Base-by-base conservation (phyloP, 2,329 filamentous ascomycete species). In the Fusarium odoratissimum region DNA sequence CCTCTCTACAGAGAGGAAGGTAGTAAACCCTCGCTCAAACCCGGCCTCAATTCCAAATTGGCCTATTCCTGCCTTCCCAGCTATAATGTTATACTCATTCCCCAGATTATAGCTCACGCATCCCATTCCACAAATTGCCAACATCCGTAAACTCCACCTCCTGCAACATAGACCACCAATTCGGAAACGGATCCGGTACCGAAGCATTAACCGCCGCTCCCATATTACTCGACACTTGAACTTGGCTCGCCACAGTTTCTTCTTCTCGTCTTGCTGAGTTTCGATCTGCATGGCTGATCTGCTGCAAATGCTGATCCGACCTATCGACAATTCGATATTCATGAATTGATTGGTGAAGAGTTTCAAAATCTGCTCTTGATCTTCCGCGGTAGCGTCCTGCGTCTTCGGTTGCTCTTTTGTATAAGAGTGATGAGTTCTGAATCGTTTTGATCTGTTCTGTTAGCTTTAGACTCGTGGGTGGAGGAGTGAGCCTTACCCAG, bases 121-220 rank as follows among this genome's bases (percentile, higher is more conserved):
- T 37, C 3, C 64, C 63, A 14, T 65, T 67, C 70, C 51, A 72
- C 19, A 72, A 55, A 21, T 65, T 73, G 3, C 60, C 55, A 37
- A 72, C 59, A 25, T 72, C 70, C 2, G 72, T 49, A 66, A 76
- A 76, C 14, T 76, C 74, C 10, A 75, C 74, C 4, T 76, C 74
- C n/a, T 76, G 74, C 14, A 76, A 57, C 74, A 76, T 76, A 2
- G 74, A 76, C 74, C 74, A 76, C 74, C 74, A 76, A 35, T 76
- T 76, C 7, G 74, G 74, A 54, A 75, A 76, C 1, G 73, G 66
- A 19, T 76, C 74, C 9, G 69, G 46, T 14, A 72, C 37, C 8
- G 60, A 46, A 1, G 69, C 54, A 37, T 58, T 71, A 11, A 51
- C 6, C 12, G 30, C n/a, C 2, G 42, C 6, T 3, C 35, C 46